Conservation (phyloP, 805 yeast species). For the Candida rishiriensis region DNA sequence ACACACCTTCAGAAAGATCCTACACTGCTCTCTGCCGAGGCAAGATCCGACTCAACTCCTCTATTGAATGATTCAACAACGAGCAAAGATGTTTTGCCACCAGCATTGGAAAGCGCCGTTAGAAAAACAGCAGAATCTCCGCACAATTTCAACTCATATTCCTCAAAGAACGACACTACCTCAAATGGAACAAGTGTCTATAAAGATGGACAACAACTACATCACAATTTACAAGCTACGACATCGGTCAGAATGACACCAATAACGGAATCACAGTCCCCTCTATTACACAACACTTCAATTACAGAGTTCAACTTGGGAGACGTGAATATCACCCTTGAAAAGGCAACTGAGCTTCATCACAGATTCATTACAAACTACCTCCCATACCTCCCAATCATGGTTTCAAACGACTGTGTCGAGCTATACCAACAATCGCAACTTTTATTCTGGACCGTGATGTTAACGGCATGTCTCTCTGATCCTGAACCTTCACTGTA, state of each 20-base stretch:
- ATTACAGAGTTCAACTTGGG: conserved; percentile 71
- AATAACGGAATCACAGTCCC: conserved; percentile 13
- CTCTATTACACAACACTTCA: conserved; percentile 20
- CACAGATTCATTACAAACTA: conserved; percentile 59
- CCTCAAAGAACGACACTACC: no score
- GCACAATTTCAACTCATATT: conserved; percentile 11
- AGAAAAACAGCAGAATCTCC: conserved; percentile 32
- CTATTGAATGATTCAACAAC: conserved; percentile 41
- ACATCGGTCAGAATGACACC: conserved; percentile 18
- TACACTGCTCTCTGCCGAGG: conserved; percentile 31
- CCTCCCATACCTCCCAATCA: conserved; percentile 75
- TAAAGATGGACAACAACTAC: neutral
- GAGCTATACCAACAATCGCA: conserved; percentile 82
- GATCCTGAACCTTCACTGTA: conserved; percentile 86
- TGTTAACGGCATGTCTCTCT: conserved; percentile 77
- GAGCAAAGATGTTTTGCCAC: conserved; percentile 37
- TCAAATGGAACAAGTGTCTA: no score
- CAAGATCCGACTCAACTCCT: conserved; percentile 27
- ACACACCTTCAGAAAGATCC: conserved; percentile 44
- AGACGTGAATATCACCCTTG: conserved; percentile 60
- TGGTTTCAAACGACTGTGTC: conserved; percentile 63
- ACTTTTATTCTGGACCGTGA: conserved; percentile 85
- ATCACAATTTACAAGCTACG: conserved; percentile 9
- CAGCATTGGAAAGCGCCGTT: conserved; percentile 38
- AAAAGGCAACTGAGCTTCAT: conserved; percentile 71